Percentiles rank a stretch among this genome's conserved stretches.
These are phyloP conservation scores for Lactarius sanguifluus DNA, from an alignment of 768 basidiomycete species.

Conservation along the genomic window DNA sequence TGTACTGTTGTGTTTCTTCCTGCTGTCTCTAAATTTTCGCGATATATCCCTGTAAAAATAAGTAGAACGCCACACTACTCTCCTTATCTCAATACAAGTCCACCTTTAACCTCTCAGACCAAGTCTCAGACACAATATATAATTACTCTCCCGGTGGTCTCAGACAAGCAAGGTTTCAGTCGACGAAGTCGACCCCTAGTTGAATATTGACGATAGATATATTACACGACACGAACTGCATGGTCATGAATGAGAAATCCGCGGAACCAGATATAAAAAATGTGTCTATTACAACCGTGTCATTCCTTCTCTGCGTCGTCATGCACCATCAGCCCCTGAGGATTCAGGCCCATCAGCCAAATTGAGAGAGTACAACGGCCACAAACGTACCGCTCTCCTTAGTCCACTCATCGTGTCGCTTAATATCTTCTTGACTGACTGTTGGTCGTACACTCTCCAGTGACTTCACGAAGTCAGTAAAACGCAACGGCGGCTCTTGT, in stretches of 20 bases:
- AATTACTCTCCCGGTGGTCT: too few species aligned
- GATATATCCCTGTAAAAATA: too few species aligned
- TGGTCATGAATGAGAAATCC: slow-evolving; percentile 12
- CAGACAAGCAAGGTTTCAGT: too few species aligned
- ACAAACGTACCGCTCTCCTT: slow-evolving; percentile 66
- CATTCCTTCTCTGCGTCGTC: slow-evolving; percentile 2
- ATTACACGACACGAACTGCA: slow-evolving; percentile 21
- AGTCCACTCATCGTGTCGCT: slow-evolving; percentile 81
- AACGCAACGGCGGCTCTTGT: slow-evolving; percentile 78
- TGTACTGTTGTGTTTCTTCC: too few species aligned
- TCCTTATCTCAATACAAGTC: too few species aligned
- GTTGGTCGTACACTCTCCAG: slow-evolving; percentile 80
- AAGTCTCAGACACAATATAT: too few species aligned
- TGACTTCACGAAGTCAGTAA: slow-evolving; percentile 81
- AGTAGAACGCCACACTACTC: too few species aligned
- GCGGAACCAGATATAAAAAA: slow-evolving; percentile 16
- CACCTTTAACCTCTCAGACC: too few species aligned
- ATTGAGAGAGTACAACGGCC: not conserved
- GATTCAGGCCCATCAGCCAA: slow-evolving; percentile 4
- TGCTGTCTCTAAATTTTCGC: too few species aligned
- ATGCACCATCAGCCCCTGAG: slow-evolving; percentile 28
- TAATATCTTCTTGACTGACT: slow-evolving; percentile 85
- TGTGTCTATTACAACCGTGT: slow-evolving; percentile 8
- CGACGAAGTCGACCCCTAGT: too few species aligned
- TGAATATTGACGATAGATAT: slow-evolving; percentile 19